phyloP scores from a whole-genome alignment of 495 filamentous ascomycete genomes.

The Antarctomyces pellizariae region DNA sequence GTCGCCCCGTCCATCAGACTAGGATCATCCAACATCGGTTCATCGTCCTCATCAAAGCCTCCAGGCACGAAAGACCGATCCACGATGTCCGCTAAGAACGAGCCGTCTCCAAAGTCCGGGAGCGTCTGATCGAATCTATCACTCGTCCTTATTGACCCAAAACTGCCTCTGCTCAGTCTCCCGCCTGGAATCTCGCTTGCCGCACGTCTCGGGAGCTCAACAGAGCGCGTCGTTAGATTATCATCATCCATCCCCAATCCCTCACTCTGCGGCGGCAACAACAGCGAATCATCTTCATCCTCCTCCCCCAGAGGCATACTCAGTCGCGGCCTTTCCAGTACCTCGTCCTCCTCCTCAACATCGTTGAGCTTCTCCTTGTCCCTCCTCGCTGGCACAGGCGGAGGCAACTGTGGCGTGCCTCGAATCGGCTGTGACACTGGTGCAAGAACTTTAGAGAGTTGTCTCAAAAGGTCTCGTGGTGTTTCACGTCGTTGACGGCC shows the following conservation, averaged over 20 bases:
- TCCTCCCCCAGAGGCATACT: conserved; percentile 46
- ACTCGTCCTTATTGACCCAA: conserved; percentile 32
- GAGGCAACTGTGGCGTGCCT: conserved; percentile 19
- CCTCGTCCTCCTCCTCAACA: conserved; percentile 42
- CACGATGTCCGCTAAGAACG: too few species aligned
- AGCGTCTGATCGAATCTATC: conserved; percentile 34
- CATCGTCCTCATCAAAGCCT: conserved; percentile 4
- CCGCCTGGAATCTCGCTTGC: conserved; percentile 25
- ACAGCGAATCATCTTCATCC: conserved; percentile 26
- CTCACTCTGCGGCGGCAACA: conserved; percentile 37
- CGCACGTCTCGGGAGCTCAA: conserved; percentile 45
- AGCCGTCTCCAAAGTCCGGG: too few species aligned
- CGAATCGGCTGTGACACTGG: conserved; percentile 29
- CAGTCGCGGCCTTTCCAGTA: conserved; percentile 36
- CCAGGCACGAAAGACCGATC: too few species aligned
- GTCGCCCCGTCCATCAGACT: background rate
- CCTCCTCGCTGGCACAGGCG: conserved; percentile 1
- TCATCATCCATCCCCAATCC: conserved; percentile 47
- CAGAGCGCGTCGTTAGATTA: conserved; percentile 39
- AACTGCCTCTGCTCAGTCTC: conserved; percentile 29
- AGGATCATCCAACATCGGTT: conserved; percentile 3
- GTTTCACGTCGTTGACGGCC: conserved; percentile 48
- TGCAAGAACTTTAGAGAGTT: conserved; percentile 43
- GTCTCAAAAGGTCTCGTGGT: conserved; percentile 43
- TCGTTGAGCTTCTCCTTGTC: conserved; percentile 17